Percentiles rank a stretch among this genome's conserved stretches.
Conservation (phyloP, 2,329 filamentous ascomycete genomes). For the Aspergillus ochraceoroseus region DNA sequence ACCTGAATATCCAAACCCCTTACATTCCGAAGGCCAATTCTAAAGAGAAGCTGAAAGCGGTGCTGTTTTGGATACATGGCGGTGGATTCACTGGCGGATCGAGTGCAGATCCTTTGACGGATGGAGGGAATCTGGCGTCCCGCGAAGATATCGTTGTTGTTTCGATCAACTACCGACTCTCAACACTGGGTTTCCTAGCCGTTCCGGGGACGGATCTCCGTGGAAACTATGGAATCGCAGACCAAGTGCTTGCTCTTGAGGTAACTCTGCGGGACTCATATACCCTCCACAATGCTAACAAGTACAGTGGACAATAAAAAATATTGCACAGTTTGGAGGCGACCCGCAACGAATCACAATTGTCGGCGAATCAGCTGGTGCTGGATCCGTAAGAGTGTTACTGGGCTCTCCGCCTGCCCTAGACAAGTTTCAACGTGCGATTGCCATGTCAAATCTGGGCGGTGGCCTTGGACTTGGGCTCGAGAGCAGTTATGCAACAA, state of each 20-base stretch:
- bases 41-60: slow-evolving; percentile 41
- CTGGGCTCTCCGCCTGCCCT: slow-evolving; percentile 26
- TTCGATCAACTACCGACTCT: slow-evolving; percentile 56
- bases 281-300: slow-evolving; percentile 6
- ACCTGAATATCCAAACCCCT: slow-evolving; percentile 49
- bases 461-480: slow-evolving; percentile 54
- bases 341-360: slow-evolving; percentile 46
- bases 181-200: slow-evolving; percentile 55
- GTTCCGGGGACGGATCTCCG: slow-evolving; percentile 51
- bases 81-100: slow-evolving; percentile 53
- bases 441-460: slow-evolving; percentile 43
- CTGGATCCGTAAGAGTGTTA: slow-evolving; percentile 52
- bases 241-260: slow-evolving; percentile 48
- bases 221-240: slow-evolving; percentile 51
- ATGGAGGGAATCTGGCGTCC: slow-evolving; percentile 55
- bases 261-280: slow-evolving; percentile 12
- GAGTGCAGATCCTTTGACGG: slow-evolving; percentile 34
- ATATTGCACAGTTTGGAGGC: slow-evolving; percentile 48
- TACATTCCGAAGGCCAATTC: slow-evolving; percentile 42
- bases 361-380: slow-evolving; percentile 48
- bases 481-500: slow-evolving; percentile 52
- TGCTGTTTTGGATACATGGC: slow-evolving; percentile 54
- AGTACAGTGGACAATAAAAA: slow-evolving; percentile 42
- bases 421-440: slow-evolving; percentile 16
- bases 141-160: slow-evolving; percentile 57